A percentile compares a stretch with the other conserved stretches of the same genome.
phyloP scores from a whole-genome alignment of 2,329 filamentous ascomycete species.

The Aspergillus texensis region DNA sequence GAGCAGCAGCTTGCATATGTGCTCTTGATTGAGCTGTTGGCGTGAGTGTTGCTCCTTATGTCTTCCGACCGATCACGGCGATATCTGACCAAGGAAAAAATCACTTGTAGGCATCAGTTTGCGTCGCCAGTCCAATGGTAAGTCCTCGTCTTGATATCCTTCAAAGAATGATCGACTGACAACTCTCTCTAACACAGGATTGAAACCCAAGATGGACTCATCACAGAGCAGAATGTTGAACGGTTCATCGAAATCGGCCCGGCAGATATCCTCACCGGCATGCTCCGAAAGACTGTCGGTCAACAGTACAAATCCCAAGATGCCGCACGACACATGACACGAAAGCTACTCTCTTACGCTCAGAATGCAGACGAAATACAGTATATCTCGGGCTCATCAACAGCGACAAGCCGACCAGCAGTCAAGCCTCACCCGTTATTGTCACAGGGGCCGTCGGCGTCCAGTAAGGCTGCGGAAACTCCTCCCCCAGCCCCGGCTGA shows the following conservation, averaged over 20 bases:
- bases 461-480: neutral
- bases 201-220: neutral
- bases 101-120: conserved; percentile 1
- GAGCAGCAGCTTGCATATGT: conserved; percentile 2
- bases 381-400: neutral
- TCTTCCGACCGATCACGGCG: neutral
- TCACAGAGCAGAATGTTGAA: neutral
- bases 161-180: neutral
- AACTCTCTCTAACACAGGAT: neutral
- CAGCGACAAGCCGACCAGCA: neutral
- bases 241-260: neutral
- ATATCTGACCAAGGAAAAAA: neutral
- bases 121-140: neutral
- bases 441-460: neutral
- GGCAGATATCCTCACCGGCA: neutral
- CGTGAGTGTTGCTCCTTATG: neutral
- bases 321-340: neutral
- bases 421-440: neutral
- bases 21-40: neutral
- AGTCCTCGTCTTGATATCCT: neutral
- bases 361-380: neutral
- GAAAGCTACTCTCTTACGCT: neutral
- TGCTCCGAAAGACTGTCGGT: neutral
- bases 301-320: neutral
- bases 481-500: neutral